These are phyloP conservation scores for Gelatoporia subvermispora DNA, from an alignment of 768 basidiomycete genomes.

Conservation along the genomic window DNA sequence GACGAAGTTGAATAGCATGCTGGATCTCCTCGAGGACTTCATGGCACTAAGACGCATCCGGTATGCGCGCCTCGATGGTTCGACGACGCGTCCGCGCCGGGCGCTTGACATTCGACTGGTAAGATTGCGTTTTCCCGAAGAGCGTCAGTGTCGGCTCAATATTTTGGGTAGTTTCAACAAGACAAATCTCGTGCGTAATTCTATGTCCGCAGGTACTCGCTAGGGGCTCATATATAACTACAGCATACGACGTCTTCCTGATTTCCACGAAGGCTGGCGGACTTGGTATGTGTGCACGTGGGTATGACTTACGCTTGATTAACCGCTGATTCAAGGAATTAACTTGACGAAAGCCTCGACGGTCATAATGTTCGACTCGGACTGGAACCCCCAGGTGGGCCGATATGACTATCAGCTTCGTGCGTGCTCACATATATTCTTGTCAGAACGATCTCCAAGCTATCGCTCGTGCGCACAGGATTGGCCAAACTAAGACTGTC, in stretches of 20 bases:
- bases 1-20: conserved; percentile 39
- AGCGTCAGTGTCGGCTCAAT: neutral
- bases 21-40: conserved; percentile 66
- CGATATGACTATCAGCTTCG: conserved; percentile 17
- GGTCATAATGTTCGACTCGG: conserved; percentile 75
- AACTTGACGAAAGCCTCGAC: conserved; percentile 79
- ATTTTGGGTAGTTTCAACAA: conserved; percentile 45
- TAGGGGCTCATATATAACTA: too few relatives aligned
- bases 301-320: conserved; percentile 17
- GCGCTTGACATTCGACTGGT: conserved; percentile 55
- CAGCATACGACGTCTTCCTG: conserved; percentile 63
- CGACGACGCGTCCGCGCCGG: conserved; percentile 47
- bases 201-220: too few relatives aligned
- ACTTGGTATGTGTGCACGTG: conserved; percentile 38
- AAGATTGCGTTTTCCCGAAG: conserved; percentile 10
- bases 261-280: conserved; percentile 72
- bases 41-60: conserved; percentile 52
- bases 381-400: conserved; percentile 51
- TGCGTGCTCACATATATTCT: conserved; percentile 23
- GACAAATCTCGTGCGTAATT: conserved; percentile 45
- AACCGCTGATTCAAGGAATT: conserved; percentile 51
- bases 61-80: conserved; percentile 60
- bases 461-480: conserved; percentile 80
- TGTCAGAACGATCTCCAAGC: conserved; percentile 77
- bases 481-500: conserved; percentile 70